These are phyloP conservation scores for Nakazawaea sp. DNA, from an alignment of 805 yeast species.

Conservation along the genomic window DNA sequence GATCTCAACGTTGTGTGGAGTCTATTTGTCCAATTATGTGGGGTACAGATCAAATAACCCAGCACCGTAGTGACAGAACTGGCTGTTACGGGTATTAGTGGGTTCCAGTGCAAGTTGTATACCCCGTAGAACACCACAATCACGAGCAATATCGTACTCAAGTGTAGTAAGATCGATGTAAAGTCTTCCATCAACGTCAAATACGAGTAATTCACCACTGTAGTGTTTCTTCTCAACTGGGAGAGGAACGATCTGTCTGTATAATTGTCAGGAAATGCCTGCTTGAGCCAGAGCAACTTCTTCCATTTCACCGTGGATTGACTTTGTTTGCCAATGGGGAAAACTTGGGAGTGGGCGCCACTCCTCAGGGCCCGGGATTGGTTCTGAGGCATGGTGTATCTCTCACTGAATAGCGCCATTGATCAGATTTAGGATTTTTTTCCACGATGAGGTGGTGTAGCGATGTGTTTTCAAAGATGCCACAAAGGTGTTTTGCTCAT, in stretches of 20 bases:
- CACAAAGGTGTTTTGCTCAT: too few species aligned
- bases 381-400: too few species aligned
- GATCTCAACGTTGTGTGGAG: slow-evolving; percentile 44
- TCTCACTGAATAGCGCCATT: too few species aligned
- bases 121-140: slow-evolving; percentile 63
- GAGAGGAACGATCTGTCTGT: slow-evolving; percentile 79
- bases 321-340: too few species aligned
- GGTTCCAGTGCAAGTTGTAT: slow-evolving; percentile 43
- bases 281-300: slow-evolving; percentile 77
- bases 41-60: slow-evolving; percentile 9
- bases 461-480: too few species aligned
- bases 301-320: too few species aligned
- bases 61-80: slow-evolving; percentile 27
- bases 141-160: slow-evolving; percentile 57
- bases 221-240: slow-evolving; percentile 68
- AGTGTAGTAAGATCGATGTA: slow-evolving; percentile 57
- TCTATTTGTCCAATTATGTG: slow-evolving; percentile 14
- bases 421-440: too few species aligned
- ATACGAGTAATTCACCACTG: slow-evolving; percentile 62
- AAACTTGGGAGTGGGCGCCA: too few species aligned
- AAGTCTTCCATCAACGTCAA: slow-evolving; percentile 65
- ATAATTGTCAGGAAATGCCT: slow-evolving; percentile 87
- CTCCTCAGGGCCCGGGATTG: too few species aligned
- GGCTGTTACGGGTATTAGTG: slow-evolving; percentile 32
- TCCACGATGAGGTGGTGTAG: too few species aligned